A percentile compares a stretch with the other conserved stretches of the same genome.
Conservation (phyloP, 345 rosid species). For the Euphorbia lathyris region DNA sequence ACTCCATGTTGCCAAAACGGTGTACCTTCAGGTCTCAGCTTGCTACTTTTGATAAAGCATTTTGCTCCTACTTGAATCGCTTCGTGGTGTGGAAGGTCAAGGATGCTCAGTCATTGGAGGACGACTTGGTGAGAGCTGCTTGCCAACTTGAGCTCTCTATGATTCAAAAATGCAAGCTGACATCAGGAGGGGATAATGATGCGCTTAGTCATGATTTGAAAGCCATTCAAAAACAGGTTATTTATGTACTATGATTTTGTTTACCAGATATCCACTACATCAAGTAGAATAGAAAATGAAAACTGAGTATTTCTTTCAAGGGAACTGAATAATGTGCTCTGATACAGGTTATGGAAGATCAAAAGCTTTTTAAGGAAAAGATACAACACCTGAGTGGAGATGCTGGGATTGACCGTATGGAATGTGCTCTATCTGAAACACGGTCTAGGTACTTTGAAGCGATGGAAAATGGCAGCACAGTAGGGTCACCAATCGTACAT, state of each 20-base stretch:
- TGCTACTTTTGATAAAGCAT: slow-evolving; percentile 74
- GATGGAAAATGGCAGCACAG: slow-evolving; percentile 56
- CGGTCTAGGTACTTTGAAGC: slow-evolving; percentile 57
- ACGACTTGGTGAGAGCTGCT: slow-evolving; percentile 91
- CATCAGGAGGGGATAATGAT: slow-evolving; percentile 52
- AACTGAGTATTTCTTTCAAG: background rate
- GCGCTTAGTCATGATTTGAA: slow-evolving; percentile 84
- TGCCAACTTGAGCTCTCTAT: slow-evolving; percentile 98
- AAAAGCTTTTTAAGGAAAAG: slow-evolving; percentile 75
- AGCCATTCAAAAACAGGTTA: slow-evolving; percentile 89
- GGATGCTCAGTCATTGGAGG: slow-evolving; percentile 85
- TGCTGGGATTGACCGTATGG: slow-evolving; percentile 80
- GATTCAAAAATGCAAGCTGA: slow-evolving; percentile 85
- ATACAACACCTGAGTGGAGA: slow-evolving; percentile 72
- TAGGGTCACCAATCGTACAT: slow-evolving; percentile 45
- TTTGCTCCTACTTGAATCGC: slow-evolving; percentile 78
- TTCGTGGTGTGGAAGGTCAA: slow-evolving; percentile 97
- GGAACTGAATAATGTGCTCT: background rate
- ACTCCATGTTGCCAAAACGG: slow-evolving; percentile 36
- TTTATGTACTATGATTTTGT: background rate
- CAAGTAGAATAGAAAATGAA: background rate
- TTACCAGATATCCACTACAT: background rate
- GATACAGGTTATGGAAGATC: slow-evolving; percentile 76
- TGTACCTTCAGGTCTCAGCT: slow-evolving; percentile 77
- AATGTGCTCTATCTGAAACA: slow-evolving; percentile 63